A percentile compares a stretch with the other conserved stretches of the same genome.
These are phyloP conservation scores for Calonectria henricotiae DNA, from an alignment of 2,329 filamentous ascomycete species.

Conservation along the genomic window DNA sequence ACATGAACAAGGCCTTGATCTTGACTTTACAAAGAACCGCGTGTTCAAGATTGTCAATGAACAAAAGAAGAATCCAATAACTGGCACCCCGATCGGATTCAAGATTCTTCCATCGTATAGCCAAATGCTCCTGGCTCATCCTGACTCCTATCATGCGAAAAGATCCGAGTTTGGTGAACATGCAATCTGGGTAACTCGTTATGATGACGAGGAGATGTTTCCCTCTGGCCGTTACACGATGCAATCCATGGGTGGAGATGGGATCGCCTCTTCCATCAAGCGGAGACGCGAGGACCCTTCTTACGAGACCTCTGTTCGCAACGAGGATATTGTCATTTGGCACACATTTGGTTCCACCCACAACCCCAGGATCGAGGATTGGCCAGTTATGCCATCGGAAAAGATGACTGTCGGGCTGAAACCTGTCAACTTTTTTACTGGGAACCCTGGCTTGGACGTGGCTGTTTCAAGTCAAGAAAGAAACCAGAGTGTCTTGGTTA, in stretches of 20 bases:
- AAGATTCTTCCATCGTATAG: conserved; percentile 66
- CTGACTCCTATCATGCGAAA: conserved; percentile 59
- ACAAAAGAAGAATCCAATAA: conserved; percentile 60
- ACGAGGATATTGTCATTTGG: conserved; percentile 73
- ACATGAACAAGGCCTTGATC: conserved; percentile 65
- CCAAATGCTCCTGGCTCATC: conserved; percentile 62
- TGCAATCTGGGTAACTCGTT: conserved; percentile 64
- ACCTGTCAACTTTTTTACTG: conserved; percentile 70
- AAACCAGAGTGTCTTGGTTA: conserved; percentile 56
- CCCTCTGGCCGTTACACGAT: conserved; percentile 64
- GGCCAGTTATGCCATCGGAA: conserved; percentile 79
- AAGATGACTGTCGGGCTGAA: conserved; percentile 68
- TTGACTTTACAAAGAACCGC: conserved; percentile 66
- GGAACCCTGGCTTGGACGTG: conserved; percentile 69
- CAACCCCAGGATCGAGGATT: conserved; percentile 77
- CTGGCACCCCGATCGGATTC: conserved; percentile 64
- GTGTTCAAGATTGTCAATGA: conserved; percentile 68
- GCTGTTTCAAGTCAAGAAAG: conserved; percentile 59
- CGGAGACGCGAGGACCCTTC: conserved; percentile 37
- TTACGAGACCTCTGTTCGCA: conserved; percentile 58
- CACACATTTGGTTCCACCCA: conserved; percentile 76
- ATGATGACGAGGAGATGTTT: conserved; percentile 63
- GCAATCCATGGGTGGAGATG: conserved; percentile 64
- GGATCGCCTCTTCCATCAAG: conserved; percentile 55
- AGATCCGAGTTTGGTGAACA: conserved; percentile 64